Conservation (phyloP, 495 filamentous ascomycete species). For the Penicillium salamii region DNA sequence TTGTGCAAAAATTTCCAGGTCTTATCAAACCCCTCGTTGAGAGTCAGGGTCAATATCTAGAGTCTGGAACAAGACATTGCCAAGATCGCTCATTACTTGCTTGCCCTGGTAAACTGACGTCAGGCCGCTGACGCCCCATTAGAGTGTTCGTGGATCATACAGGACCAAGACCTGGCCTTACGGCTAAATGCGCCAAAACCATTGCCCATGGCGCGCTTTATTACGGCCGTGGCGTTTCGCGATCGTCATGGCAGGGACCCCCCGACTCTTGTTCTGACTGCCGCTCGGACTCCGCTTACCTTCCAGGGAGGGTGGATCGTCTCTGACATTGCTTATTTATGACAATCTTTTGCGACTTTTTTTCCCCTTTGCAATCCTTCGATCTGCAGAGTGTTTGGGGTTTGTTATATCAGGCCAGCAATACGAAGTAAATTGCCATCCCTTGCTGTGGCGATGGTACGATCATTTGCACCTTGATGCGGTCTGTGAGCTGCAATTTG, state of each 20-base stretch:
- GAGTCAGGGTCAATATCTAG: background rate
- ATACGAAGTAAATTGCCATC: constrained; percentile 20
- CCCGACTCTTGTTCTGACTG: constrained; percentile 20
- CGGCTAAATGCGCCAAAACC: background rate
- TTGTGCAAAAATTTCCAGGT: background rate
- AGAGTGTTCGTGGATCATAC: background rate
- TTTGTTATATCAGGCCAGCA: constrained; percentile 19
- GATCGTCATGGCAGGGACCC: constrained; percentile 21
- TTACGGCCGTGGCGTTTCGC: constrained; percentile 26
- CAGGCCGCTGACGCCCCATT: background rate
- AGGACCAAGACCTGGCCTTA: constrained; percentile 2
- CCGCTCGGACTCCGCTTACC: constrained; percentile 15
- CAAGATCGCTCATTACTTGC: background rate
- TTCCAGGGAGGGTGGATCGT: background rate
- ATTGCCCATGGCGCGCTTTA: constrained; percentile 6
- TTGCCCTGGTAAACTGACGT: background rate
- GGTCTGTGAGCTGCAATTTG: too few relatives aligned
- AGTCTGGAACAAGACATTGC: background rate
- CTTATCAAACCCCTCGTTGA: background rate
- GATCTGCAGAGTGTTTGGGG: constrained; percentile 2
- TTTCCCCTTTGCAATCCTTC: background rate
- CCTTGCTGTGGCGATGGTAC: constrained; percentile 8
- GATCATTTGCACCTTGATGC: background rate
- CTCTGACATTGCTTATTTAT: constrained; percentile 1
- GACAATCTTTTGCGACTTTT: constrained; percentile 8